Conservation (phyloP, 129 eudicot species). For the Silybum marianum region DNA sequence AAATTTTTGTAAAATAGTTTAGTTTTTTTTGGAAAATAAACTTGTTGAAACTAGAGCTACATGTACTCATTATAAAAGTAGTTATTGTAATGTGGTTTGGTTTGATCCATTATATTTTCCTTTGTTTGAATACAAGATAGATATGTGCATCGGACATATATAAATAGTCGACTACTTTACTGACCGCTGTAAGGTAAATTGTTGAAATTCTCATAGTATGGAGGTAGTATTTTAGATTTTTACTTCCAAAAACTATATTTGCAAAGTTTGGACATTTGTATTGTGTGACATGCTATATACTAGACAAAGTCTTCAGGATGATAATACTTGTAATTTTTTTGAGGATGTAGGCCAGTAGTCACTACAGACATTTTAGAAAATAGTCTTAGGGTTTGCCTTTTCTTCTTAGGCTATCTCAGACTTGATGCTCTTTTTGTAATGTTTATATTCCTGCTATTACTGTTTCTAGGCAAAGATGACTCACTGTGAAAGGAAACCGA, state of each 20-base stretch:
- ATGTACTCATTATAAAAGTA: not conserved
- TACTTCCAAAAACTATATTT: not conserved
- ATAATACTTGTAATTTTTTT: not conserved
- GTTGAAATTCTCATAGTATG: not conserved
- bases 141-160: not conserved
- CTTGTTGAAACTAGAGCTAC: not conserved
- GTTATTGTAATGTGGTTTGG: constrained; percentile 10
- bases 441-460: not conserved
- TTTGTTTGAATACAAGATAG: constrained; percentile 4
- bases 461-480: not conserved
- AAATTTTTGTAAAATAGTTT: not conserved
- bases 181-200: not conserved
- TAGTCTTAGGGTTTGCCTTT: not conserved
- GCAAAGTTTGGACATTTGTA: not conserved
- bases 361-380: not conserved
- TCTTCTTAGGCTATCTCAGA: not conserved
- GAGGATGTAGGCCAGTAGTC: not conserved
- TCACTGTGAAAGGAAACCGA: not conserved
- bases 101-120: not conserved
- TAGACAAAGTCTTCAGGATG: not conserved
- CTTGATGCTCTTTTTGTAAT: not conserved
- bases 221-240: not conserved
- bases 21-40: not conserved
- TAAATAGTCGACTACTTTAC: not conserved
- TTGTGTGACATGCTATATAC: not conserved